A percentile compares a stretch with the other conserved stretches of the same genome.
Evolutionary conservation across 257 asterid species (phyloP).

Genomic region (Gentiana straminea): DNA sequence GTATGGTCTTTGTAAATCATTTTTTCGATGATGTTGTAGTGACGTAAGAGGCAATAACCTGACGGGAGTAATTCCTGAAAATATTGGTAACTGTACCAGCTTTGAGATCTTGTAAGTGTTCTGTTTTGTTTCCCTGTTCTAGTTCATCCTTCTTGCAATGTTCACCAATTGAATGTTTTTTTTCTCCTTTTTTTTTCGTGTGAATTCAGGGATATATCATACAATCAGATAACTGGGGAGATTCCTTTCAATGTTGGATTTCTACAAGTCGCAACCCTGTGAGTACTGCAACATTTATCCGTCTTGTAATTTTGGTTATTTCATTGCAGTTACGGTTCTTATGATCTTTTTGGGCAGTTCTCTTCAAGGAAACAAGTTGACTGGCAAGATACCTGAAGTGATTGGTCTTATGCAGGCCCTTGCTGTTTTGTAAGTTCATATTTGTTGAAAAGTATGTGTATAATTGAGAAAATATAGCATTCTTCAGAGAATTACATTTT

Average conservation of each 20-base stretch:
- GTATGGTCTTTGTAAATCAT: not conserved
- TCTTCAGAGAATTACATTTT: not conserved
- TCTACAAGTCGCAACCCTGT: constrained; percentile 97
- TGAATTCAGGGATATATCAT: constrained; percentile 71
- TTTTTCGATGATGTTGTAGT: constrained; percentile 27
- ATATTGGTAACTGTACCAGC: constrained; percentile 91
- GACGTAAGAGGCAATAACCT: constrained; percentile 87
- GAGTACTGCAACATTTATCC: constrained; percentile 14
- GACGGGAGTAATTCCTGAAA: constrained; percentile 79
- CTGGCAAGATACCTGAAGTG: constrained; percentile 92
- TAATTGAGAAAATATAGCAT: not conserved
- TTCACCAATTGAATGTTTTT: not conserved
- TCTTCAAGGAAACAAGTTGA: constrained; percentile 81
- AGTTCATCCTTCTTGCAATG: too few species aligned
- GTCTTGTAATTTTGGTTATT: not conserved
- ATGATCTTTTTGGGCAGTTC: constrained; percentile 38
- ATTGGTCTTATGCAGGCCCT: constrained; percentile 98
- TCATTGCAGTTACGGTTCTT: not conserved
- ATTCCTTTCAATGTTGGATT: constrained; percentile 95
- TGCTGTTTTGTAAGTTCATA: constrained; percentile 76
- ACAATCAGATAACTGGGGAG: constrained; percentile 85
- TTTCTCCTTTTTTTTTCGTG: not conserved
- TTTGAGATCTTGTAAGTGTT: constrained; percentile 83
- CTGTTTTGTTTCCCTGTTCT: not conserved
- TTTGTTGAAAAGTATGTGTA: not conserved